phyloP scores from a whole-genome alignment of 2,329 filamentous ascomycete genomes.

The Diaporthe ilicicola region DNA sequence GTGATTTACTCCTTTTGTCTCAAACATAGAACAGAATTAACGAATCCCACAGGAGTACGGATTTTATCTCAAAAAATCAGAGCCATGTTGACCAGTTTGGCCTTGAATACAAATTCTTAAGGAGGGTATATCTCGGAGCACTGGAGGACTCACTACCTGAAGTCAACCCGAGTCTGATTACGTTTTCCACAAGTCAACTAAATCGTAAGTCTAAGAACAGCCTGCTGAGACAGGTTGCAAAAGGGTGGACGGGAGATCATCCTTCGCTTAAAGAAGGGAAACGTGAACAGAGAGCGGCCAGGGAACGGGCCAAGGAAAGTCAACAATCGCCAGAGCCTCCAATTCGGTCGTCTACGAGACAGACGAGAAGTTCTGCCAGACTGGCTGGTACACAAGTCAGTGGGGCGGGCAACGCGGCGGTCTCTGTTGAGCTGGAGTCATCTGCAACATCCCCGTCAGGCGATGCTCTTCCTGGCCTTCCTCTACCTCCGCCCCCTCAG shows the following conservation, averaged over 20 bases:
- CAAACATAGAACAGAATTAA: background rate
- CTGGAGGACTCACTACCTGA: background rate
- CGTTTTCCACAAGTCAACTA: background rate
- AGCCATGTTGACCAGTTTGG: slow-evolving; percentile 22
- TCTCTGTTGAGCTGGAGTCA: background rate
- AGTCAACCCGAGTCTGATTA: background rate
- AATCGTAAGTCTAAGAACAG: background rate
- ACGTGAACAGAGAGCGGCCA: background rate
- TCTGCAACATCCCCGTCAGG: background rate
- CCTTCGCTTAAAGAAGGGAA: background rate
- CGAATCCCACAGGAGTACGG: background rate
- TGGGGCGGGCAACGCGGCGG: background rate
- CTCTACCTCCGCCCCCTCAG: background rate
- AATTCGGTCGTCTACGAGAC: background rate
- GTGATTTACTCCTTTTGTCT: background rate
- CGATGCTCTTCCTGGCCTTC: background rate
- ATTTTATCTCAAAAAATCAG: slow-evolving; percentile 25
- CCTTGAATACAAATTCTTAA: slow-evolving; percentile 9
- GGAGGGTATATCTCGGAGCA: background rate
- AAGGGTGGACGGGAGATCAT: background rate
- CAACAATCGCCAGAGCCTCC: background rate
- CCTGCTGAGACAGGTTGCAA: slow-evolving; percentile 17
- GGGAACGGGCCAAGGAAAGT: background rate
- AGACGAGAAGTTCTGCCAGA: slow-evolving; percentile 7
- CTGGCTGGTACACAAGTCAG: background rate